phyloP scores from a whole-genome alignment of 768 basidiomycete genomes.

The Tephrocybe sp. region DNA sequence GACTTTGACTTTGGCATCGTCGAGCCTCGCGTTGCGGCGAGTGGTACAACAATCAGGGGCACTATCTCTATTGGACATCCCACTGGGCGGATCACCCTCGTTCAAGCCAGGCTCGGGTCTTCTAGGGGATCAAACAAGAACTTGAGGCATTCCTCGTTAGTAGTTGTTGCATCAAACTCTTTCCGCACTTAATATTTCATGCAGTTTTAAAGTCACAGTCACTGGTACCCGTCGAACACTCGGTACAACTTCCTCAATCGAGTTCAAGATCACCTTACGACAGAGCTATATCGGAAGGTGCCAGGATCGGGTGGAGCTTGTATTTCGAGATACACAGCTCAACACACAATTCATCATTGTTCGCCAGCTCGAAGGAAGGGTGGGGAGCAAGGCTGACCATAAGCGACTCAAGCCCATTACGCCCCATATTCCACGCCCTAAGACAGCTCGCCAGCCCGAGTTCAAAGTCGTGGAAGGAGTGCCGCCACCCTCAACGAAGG shows the following conservation, averaged over 20 bases:
- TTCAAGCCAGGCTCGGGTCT: constrained; percentile 18
- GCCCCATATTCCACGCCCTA: constrained; percentile 42
- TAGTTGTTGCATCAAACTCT: not conserved
- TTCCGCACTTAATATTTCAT: constrained; percentile 1
- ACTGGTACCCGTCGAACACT: constrained; percentile 21
- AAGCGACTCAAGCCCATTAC: constrained; percentile 41
- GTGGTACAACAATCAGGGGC: constrained; percentile 19
- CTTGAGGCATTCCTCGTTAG: constrained; percentile 8
- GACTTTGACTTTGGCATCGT: constrained; percentile 53
- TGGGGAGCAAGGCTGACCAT: constrained; percentile 47
- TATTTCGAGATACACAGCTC: constrained; percentile 47
- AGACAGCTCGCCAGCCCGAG: constrained; percentile 30
- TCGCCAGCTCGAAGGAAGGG: constrained; percentile 40
- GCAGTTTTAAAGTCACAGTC: constrained; percentile 15
- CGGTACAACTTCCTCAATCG: constrained; percentile 21
- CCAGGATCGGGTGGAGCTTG: constrained; percentile 53
- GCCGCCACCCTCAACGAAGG: constrained; percentile 38
- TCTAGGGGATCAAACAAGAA: constrained; percentile 7
- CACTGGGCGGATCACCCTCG: constrained; percentile 3
- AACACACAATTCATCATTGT: constrained; percentile 49
- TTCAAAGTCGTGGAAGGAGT: constrained; percentile 40
- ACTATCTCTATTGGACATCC: constrained; percentile 27
- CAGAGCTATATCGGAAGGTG: constrained; percentile 44
- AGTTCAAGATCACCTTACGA: constrained; percentile 32
- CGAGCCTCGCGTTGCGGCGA: constrained; percentile 30